These are phyloP conservation scores for Phoma sp. DNA, from an alignment of 2,329 filamentous ascomycete species.

Conservation along the genomic window DNA sequence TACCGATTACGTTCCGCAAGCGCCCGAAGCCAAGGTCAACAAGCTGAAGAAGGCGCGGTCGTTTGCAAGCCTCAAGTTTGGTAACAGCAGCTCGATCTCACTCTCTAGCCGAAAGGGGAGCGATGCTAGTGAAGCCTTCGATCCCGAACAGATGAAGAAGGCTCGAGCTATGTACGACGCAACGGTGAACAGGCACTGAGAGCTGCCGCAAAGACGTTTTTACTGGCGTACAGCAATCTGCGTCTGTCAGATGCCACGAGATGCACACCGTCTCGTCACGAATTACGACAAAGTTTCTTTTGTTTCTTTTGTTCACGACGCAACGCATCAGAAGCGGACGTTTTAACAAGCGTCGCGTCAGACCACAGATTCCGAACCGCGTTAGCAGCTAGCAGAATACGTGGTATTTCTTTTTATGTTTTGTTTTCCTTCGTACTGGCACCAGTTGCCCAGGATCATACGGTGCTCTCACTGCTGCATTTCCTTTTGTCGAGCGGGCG, in stretches of 20 bases:
- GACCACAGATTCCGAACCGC: neutral
- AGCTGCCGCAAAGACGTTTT: neutral
- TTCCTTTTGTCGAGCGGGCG: slow-evolving; percentile 29
- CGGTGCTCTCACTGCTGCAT: neutral
- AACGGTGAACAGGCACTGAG: slow-evolving; percentile 26
- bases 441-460: neutral
- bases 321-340: slow-evolving; percentile 20
- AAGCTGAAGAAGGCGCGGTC: slow-evolving; percentile 50
- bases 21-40: slow-evolving; percentile 36
- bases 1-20: slow-evolving; percentile 24
- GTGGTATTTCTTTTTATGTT: slow-evolving; percentile 7
- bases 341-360: slow-evolving; percentile 2
- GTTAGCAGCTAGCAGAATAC: neutral
- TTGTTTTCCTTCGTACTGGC: slow-evolving; percentile 4
- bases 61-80: slow-evolving; percentile 40
- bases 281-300: slow-evolving; percentile 28
- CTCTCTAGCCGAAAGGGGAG: slow-evolving; percentile 44
- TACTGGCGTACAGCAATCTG: too few relatives aligned
- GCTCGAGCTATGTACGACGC: slow-evolving; percentile 47
- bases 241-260: neutral
- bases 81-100: slow-evolving; percentile 42
- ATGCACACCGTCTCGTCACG: slow-evolving; percentile 19
- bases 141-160: slow-evolving; percentile 48
- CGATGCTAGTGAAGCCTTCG: slow-evolving; percentile 41
- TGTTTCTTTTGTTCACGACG: slow-evolving; percentile 25